phyloP scores from a whole-genome alignment of 176 grass and related monocot species.

The Thinopyrum elongatum region DNA sequence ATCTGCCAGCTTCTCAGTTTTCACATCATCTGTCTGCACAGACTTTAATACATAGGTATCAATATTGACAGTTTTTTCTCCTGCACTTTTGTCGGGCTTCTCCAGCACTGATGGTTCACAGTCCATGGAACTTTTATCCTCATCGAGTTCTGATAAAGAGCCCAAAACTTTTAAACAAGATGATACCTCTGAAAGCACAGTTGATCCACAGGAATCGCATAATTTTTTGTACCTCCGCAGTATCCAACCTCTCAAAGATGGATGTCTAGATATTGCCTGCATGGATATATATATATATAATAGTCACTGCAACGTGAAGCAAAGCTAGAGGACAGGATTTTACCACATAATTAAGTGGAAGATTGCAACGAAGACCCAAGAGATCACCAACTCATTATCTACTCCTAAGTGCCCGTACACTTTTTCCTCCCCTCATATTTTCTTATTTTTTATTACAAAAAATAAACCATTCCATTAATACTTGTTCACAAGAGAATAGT shows the following conservation, averaged over 20 bases:
- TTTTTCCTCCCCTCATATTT: background rate
- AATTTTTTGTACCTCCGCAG: constrained; percentile 66
- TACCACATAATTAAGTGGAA: constrained; percentile 8
- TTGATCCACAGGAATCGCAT: constrained; percentile 45
- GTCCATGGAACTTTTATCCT: constrained; percentile 45
- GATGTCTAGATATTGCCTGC: constrained; percentile 66
- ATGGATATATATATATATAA: constrained; percentile 34
- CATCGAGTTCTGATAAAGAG: constrained; percentile 58
- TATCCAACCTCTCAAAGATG: constrained; percentile 78
- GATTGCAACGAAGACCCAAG: constrained; percentile 5
- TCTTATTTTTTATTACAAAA: background rate
- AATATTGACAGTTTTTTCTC: constrained; percentile 7
- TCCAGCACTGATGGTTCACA: constrained; percentile 27
- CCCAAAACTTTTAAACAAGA: constrained; percentile 70
- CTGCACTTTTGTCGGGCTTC: constrained; percentile 22
- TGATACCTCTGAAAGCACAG: constrained; percentile 63
- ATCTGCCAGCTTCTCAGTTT: constrained; percentile 36
- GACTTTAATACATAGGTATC: constrained; percentile 23
- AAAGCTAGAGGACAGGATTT: background rate
- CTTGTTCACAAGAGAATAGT: constrained; percentile 7
- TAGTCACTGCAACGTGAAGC: background rate
- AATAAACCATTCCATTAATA: background rate
- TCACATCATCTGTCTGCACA: constrained; percentile 29
- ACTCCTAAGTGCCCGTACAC: background rate
- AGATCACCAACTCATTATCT: background rate